These are phyloP conservation scores for Fusarium graminum DNA, from an alignment of 2,329 filamentous ascomycete species.

Conservation along the genomic window DNA sequence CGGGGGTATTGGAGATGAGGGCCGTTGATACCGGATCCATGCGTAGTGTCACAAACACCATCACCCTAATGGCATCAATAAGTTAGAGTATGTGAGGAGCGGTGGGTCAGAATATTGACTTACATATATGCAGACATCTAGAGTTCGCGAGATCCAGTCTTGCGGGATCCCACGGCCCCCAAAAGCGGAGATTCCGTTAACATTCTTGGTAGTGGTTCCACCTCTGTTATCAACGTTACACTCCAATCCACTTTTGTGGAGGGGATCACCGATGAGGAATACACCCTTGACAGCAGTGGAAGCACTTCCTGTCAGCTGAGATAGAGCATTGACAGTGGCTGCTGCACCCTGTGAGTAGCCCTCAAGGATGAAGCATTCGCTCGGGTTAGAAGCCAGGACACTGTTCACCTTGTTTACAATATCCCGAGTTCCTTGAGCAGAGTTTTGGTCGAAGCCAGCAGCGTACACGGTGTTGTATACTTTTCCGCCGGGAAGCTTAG, in stretches of 20 bases:
- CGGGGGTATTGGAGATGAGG: slow-evolving; percentile 17
- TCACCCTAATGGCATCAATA: slow-evolving; percentile 11
- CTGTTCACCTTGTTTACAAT: slow-evolving; percentile 21
- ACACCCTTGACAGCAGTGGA: slow-evolving; percentile 15
- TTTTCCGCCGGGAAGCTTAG: slow-evolving; percentile 12
- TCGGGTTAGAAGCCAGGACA: slow-evolving; percentile 1
- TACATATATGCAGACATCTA: slow-evolving; percentile 24
- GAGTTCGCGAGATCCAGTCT: slow-evolving; percentile 12
- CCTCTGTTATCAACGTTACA: slow-evolving; percentile 26
- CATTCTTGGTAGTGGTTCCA: slow-evolving; percentile 19
- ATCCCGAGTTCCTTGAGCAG: slow-evolving; percentile 1
- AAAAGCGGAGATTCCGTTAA: slow-evolving; percentile 10
- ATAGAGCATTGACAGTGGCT: slow-evolving; percentile 20
- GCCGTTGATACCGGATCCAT: slow-evolving; percentile 13
- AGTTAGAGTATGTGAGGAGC: rapidly evolving
- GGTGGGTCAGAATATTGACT: not conserved
- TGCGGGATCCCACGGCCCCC: slow-evolving; percentile 4
- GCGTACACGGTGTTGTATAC: slow-evolving; percentile 26
- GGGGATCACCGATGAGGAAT: slow-evolving; percentile 16
- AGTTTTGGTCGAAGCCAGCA: slow-evolving; percentile 18
- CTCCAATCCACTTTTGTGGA: slow-evolving; percentile 12
- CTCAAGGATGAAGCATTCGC: slow-evolving; percentile 22
- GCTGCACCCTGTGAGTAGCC: slow-evolving; percentile 26
- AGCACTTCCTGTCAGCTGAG: slow-evolving; percentile 16
- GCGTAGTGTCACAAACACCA: slow-evolving; percentile 22